A percentile compares a stretch with the other conserved stretches of the same genome.
Conservation (phyloP, 345 rosid species). For the Heritiera fomes region DNA sequence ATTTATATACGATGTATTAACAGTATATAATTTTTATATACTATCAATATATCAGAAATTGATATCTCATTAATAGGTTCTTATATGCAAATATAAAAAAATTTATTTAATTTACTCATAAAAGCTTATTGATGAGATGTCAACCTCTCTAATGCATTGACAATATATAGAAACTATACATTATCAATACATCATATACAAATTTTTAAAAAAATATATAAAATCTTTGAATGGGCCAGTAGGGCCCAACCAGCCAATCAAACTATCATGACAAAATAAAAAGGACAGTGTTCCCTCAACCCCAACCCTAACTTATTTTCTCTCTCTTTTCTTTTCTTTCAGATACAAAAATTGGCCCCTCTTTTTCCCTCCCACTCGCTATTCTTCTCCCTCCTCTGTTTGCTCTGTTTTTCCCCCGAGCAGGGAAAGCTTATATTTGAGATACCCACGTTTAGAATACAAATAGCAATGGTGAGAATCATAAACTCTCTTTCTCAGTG, state of each 20-base stretch:
- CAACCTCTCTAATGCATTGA: too few relatives aligned
- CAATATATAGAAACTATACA: too few relatives aligned
- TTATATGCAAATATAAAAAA: too few relatives aligned
- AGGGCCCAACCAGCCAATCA: neutral
- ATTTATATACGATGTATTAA: too few relatives aligned
- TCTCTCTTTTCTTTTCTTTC: neutral
- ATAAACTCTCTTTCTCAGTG: neutral
- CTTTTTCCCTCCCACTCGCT: neutral
- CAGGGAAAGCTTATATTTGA: neutral
- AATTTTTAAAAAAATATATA: neutral
- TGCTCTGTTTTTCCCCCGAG: neutral
- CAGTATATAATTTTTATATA: too few relatives aligned
- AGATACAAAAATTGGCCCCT: constrained; percentile 1
- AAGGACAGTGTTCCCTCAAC: constrained; percentile 16
- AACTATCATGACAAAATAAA: neutral
- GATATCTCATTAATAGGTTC: too few relatives aligned
- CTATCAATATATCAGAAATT: too few relatives aligned
- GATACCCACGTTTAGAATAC: neutral
- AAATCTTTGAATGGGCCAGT: neutral
- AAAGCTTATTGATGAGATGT: too few relatives aligned
- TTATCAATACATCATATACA: too few relatives aligned
- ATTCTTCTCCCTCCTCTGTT: neutral
- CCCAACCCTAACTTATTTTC: constrained; percentile 37
- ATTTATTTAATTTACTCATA: too few relatives aligned
- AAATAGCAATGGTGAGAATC: neutral